phyloP scores from a whole-genome alignment of 495 filamentous ascomycete genomes.

The Chaetomium fimeti region DNA sequence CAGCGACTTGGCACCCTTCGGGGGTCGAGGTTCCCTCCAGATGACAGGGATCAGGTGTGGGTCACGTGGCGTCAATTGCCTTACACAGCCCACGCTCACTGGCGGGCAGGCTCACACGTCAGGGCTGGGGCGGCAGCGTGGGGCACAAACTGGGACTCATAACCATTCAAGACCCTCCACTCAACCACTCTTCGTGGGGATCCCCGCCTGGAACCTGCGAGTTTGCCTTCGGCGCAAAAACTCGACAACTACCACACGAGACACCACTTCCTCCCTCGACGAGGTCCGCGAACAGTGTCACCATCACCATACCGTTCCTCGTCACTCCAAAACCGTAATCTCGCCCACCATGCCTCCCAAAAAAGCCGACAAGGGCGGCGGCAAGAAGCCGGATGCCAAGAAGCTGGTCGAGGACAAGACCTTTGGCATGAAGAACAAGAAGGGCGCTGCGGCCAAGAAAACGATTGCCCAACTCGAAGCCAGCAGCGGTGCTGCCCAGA shows the following conservation, averaged over 20 bases:
- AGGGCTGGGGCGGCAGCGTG: slow-evolving; percentile 25
- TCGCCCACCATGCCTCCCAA: slow-evolving; percentile 84
- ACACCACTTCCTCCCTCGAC: neutral
- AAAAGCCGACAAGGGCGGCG: slow-evolving; percentile 61
- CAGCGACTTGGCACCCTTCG: slow-evolving; percentile 5
- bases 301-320: neutral
- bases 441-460: slow-evolving; percentile 84
- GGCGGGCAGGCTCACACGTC: slow-evolving; percentile 19
- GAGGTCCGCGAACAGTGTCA: neutral
- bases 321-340: neutral
- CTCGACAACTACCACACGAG: slow-evolving; percentile 12
- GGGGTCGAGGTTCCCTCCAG: neutral
- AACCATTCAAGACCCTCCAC: slow-evolving; percentile 21
- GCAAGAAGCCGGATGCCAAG: slow-evolving; percentile 46
- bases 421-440: slow-evolving; percentile 99
- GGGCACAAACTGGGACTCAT: slow-evolving; percentile 12
- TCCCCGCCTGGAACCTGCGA: slow-evolving; percentile 27
- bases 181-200: slow-evolving; percentile 24
- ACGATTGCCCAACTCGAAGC: slow-evolving; percentile 75
- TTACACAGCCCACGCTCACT: too few relatives aligned
- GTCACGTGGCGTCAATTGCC: slow-evolving; percentile 20
- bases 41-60: neutral
- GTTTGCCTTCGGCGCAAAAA: slow-evolving; percentile 24
- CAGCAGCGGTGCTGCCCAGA: slow-evolving; percentile 77
- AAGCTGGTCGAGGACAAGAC: slow-evolving; percentile 90